Evolutionary conservation across 176 grass and related monocot species (phyloP).

Genomic region (Poa pratensis): DNA sequence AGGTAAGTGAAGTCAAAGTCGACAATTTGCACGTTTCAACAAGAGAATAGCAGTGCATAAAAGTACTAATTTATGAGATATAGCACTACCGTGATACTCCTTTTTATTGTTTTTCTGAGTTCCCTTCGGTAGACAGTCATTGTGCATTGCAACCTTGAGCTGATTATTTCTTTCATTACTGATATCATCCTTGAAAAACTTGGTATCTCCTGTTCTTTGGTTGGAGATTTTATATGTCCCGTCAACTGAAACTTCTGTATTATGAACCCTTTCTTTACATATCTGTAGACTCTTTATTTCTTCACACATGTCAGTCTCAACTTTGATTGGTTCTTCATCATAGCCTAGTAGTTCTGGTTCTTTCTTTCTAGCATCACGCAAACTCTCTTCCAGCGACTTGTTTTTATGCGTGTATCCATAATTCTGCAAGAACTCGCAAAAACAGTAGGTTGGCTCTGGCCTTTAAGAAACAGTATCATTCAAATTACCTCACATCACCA

Average conservation of each 20-base stretch:
- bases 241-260: constrained; percentile 13
- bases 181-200: constrained; percentile 39
- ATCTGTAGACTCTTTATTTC: constrained; percentile 33
- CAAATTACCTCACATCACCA: constrained; percentile 31
- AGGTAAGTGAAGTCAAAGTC: constrained; percentile 2
- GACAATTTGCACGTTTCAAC: constrained; percentile 26
- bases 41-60: constrained; percentile 15
- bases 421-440: constrained; percentile 52
- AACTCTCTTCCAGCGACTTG: constrained; percentile 82
- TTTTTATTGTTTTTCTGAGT: constrained; percentile 39
- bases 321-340: constrained; percentile 77
- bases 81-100: constrained; percentile 52
- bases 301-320: constrained; percentile 46
- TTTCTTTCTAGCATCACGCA: constrained; percentile 58
- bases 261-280: constrained; percentile 32
- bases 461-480: constrained; percentile 34
- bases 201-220: constrained; percentile 38
- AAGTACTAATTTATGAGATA: constrained; percentile 34
- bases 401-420: constrained; percentile 83
- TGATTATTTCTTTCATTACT: constrained; percentile 30
- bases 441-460: constrained; percentile 23
- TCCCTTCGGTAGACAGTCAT: constrained; percentile 27
- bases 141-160: constrained; percentile 27
- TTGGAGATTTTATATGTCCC: constrained; percentile 13
- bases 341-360: constrained; percentile 81